A percentile compares a stretch with the other conserved stretches of the same genome.
Conservation (phyloP, 306 rosid genomes). For the Malus orientalis region DNA sequence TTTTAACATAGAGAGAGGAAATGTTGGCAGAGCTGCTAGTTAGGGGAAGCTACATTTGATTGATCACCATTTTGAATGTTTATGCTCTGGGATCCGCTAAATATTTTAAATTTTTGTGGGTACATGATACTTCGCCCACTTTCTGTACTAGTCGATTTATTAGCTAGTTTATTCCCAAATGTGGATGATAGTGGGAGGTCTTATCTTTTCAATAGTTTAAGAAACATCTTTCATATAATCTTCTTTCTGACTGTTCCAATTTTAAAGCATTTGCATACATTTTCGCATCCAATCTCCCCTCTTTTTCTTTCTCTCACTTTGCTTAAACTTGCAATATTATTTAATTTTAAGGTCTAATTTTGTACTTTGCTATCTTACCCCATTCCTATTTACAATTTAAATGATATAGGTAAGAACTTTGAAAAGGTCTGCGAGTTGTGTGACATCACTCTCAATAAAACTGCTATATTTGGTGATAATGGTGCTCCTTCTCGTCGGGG, state of each 20-base stretch:
- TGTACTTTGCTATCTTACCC: background rate
- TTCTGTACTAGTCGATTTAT: background rate
- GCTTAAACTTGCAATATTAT: background rate
- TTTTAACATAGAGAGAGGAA: background rate
- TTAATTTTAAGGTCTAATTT: background rate
- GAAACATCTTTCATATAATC: background rate
- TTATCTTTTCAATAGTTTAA: background rate
- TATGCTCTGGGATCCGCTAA: background rate
- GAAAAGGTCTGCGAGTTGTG: constrained; percentile 88
- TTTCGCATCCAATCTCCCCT: background rate
- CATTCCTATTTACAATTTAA: background rate
- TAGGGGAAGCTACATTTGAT: background rate
- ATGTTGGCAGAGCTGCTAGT: background rate
- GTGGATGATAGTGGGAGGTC: background rate
- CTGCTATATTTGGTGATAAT: constrained; percentile 73
- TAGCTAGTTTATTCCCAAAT: background rate
- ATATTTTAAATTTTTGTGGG: background rate
- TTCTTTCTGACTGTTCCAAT: background rate
- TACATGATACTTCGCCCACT: background rate
- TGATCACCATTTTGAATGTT: background rate
- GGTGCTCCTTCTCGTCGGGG: constrained; percentile 81
- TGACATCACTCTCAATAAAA: constrained; percentile 83
- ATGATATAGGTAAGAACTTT: constrained; percentile 54
- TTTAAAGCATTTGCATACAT: background rate
- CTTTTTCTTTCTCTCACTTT: background rate